Conservation (phyloP, 192 early-diverging fungal species). For the Chytriomyces confervae region DNA sequence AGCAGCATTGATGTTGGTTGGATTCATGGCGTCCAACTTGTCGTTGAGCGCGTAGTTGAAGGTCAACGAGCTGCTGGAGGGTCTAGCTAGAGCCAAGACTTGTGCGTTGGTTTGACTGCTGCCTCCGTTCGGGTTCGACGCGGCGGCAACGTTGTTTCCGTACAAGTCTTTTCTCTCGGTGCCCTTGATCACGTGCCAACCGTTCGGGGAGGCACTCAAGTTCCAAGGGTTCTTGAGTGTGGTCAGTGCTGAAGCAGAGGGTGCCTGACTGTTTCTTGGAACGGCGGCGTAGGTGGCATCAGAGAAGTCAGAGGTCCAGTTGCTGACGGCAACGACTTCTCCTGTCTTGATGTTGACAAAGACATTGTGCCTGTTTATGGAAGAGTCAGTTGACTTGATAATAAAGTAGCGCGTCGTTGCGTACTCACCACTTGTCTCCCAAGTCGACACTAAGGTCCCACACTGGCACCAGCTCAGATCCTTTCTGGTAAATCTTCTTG, state of each 20-base stretch:
- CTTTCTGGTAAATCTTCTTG: conserved; percentile 1
- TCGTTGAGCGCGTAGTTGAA: conserved; percentile 1
- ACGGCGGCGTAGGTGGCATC: no score
- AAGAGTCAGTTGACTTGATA: no score
- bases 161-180: background rate
- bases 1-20: conserved; percentile 26
- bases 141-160: conserved; percentile 30
- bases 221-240: background rate
- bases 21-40: conserved; percentile 1
- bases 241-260: background rate
- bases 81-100: no score
- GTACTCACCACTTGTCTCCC: conserved; percentile 2
- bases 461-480: background rate
- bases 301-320: conserved; percentile 14
- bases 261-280: no score
- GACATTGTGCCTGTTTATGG: conserved; percentile 5
- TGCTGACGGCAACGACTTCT: conserved; percentile 13
- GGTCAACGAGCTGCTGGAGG: no score
- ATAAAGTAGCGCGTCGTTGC: no score
- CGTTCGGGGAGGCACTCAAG: conserved; percentile 3
- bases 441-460: conserved; percentile 20
- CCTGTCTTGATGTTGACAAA: conserved; percentile 12
- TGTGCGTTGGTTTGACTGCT: no score
- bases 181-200: conserved; percentile 11
- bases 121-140: conserved; percentile 17